Base-by-base conservation (phyloP, 768 basidiomycete genomes). In the Xerocomellus intermedius region DNA sequence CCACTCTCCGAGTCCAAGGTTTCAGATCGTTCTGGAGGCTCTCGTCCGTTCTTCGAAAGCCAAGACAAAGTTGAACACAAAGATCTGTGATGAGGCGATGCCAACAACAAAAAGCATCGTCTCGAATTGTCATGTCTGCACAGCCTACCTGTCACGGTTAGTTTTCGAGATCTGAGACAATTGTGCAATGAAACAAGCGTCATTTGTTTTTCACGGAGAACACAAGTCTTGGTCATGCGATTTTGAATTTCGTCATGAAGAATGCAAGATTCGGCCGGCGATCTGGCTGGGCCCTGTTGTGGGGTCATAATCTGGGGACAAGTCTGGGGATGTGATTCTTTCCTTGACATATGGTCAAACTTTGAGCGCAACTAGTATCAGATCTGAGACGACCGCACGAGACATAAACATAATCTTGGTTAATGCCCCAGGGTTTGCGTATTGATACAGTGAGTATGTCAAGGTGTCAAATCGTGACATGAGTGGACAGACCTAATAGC, bases 141-240 rank as follows among this genome's bases (percentile, higher is more conserved):
- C 35, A 37, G 42, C 48, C 38, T 19, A 26, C 8, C 19, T 47
- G 58, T 19, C 58, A 37, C 37, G 13, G 30, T 33, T 16, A 36
- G 17, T 21, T 19, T 35, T 50, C 47, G 24, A 48, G 38, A 33
- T 42, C n/a, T n/a, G 17, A 55, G 42, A 53, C 33, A 13, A 24
- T 4, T 3, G 12, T 35, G n/a, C 16, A 38, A 38, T 55, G 60
- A 42, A 52, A 41, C 24, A 22, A 21, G 36, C 28, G 41, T n/a
- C 22, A 24, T 46, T 19, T 46, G 42, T 42, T 28, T 44, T 46
- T 36, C 35, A 26, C 16, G 17, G 5, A 24, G 26, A 54, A 46
- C 54, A 38, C 12, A 41, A 33, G 24, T 45, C 52, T 55, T 32
- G 56, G 26, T 61, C 52, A 42, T 6, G 37, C 41, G 49, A 55